Percentiles rank a stretch among this genome's conserved stretches.
phyloP scores from a whole-genome alignment of 2,329 filamentous ascomycete species.

The Fusarium illudens region DNA sequence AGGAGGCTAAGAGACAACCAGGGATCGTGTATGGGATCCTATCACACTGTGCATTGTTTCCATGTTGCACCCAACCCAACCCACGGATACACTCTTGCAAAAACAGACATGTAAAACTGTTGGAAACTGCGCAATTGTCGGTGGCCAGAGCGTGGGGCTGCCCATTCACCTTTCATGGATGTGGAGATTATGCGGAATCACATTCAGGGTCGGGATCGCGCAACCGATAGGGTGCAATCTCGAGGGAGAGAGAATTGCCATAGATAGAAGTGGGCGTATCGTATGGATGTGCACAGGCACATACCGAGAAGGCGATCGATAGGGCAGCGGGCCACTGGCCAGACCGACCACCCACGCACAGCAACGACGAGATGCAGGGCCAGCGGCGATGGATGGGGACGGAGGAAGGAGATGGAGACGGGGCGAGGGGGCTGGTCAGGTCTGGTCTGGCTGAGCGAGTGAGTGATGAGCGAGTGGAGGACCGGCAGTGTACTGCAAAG shows the following conservation, averaged over 20 bases:
- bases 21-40: conserved; percentile 7
- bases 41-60: conserved; percentile 3
- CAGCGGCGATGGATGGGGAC: background rate
- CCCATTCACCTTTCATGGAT: background rate
- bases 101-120: background rate
- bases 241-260: background rate
- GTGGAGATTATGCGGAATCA: conserved; percentile 1
- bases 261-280: conserved; percentile 1
- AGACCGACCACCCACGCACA: background rate
- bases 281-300: background rate
- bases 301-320: background rate
- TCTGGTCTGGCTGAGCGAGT: too few species aligned
- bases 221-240: conserved; percentile 12
- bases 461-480: too few species aligned
- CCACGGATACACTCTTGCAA: background rate
- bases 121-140: conserved; percentile 11
- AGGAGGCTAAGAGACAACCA: background rate
- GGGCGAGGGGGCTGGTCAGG: background rate
- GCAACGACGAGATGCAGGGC: background rate
- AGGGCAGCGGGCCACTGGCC: background rate
- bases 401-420: background rate
- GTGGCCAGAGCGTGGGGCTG: background rate
- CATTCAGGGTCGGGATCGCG: conserved; percentile 11
- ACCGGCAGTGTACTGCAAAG: background rate
- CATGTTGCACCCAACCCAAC: background rate